A percentile compares a stretch with the other conserved stretches of the same genome.
Evolutionary conservation across 768 basidiomycete genomes (phyloP).

Genomic region (Tylopilus subfusipes): DNA sequence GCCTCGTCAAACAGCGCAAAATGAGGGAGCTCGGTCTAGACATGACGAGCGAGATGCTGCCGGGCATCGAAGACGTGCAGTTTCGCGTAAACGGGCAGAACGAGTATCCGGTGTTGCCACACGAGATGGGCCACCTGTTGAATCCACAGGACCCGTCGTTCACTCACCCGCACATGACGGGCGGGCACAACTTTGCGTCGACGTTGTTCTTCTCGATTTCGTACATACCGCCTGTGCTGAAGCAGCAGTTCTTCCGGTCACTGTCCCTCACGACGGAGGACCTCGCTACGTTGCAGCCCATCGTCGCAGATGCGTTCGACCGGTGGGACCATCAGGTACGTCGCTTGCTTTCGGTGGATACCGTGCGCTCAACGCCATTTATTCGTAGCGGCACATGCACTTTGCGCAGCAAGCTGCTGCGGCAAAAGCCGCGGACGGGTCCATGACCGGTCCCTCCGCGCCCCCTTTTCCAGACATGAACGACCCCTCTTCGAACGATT

Average conservation of each 20-base stretch:
- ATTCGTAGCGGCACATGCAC: constrained; percentile 44
- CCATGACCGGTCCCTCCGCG: constrained; percentile 26
- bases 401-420: constrained; percentile 39
- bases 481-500: constrained; percentile 29
- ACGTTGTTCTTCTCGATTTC: constrained; percentile 74
- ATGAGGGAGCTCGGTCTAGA: constrained; percentile 80
- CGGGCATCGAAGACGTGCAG: constrained; percentile 62
- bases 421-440: constrained; percentile 29
- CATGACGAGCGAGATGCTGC: constrained; percentile 71
- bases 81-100: constrained; percentile 52
- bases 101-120: constrained; percentile 37
- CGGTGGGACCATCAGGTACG: constrained; percentile 80
- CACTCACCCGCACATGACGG: constrained; percentile 46
- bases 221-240: constrained; percentile 61
- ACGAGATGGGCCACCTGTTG: constrained; percentile 33
- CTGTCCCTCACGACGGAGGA: constrained; percentile 78
- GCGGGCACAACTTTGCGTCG: constrained; percentile 78
- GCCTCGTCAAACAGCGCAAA: constrained; percentile 73
- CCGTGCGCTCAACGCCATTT: neutral
- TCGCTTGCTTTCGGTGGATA: neutral
- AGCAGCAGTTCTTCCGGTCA: constrained; percentile 69
- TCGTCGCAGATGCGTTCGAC: constrained; percentile 83
- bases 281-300: constrained; percentile 69
- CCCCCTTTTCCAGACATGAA: constrained; percentile 32
- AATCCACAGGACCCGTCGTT: constrained; percentile 59